phyloP scores from a whole-genome alignment of 2,329 filamentous ascomycete species.

The Pseudocercospora cruenta region DNA sequence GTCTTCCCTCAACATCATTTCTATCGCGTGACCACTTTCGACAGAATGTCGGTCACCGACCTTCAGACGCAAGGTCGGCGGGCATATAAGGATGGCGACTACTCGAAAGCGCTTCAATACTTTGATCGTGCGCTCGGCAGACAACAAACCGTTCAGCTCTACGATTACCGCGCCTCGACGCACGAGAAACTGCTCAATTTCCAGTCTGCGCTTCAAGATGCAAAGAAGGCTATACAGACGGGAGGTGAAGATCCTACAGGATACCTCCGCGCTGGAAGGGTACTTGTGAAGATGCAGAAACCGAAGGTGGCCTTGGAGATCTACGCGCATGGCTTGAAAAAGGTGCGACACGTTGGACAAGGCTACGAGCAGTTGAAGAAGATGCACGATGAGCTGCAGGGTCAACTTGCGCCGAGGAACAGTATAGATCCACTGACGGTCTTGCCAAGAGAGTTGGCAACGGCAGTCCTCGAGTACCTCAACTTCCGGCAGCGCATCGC shows the following conservation, averaged over 20 bases:
- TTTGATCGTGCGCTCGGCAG: conserved; percentile 38
- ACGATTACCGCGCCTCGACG: conserved; percentile 61
- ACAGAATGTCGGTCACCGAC: conserved; percentile 13
- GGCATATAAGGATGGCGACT: conserved; percentile 50
- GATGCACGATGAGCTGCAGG: conserved; percentile 52
- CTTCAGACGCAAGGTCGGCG: conserved; percentile 17
- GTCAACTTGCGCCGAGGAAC: conserved; percentile 46
- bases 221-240: conserved; percentile 59
- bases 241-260: conserved; percentile 58
- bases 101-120: conserved; percentile 45
- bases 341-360: conserved; percentile 47
- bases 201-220: conserved; percentile 58
- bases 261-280: conserved; percentile 59
- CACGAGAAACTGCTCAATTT: conserved; percentile 57
- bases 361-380: conserved; percentile 36
- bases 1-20: background rate
- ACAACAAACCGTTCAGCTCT: conserved; percentile 42
- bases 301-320: conserved; percentile 58
- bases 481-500: conserved; percentile 53
- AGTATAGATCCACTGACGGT: conserved; percentile 57
- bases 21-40: background rate
- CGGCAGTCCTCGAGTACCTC: conserved; percentile 57
- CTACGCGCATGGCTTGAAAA: conserved; percentile 62
- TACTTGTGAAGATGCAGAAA: conserved; percentile 54
- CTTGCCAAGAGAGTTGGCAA: conserved; percentile 59